Base-by-base conservation (phyloP, 805 yeast genomes). In the Grigorovia humatica region DNA sequence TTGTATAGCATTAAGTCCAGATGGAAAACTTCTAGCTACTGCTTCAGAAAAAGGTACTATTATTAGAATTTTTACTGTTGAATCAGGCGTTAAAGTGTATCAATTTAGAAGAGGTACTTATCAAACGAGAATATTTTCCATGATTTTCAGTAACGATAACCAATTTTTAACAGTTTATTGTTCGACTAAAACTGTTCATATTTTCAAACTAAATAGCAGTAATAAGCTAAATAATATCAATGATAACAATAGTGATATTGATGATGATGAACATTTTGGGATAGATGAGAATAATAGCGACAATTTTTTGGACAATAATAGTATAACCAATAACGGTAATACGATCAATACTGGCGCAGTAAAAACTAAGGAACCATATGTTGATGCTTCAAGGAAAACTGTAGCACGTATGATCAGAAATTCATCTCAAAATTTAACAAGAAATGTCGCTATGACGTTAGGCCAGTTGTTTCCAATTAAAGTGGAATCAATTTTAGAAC, bases 111-210 rank as follows among this genome's bases (percentile, higher is more conserved):
- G 95, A 63, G 95, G 95, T 0, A 82, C 91, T 1, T 90, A 90
- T 63, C 86, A 88, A 2, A 86, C 97, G 1, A 77, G 74, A 55
- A 86, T 93, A 17, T 81, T 80, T 59, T 83, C 95, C 11, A 72
- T 93, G 56, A 75, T 80, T 41, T 93, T 93, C 68, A 84, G 88
- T 55, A 70, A 74, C 27, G 85, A 85, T 55, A 82, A 85, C 54
- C 74, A 75, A 15, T 78, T 84, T 55, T 71, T 93, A 32, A 79
- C 88, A n/a, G 96, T 91, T 27, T 80, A 91, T 11, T 84, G 95
- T 29, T 81, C 95, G 2, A 88, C 95, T 19, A 95, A 87, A 45
- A 93, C 99, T 0, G 90, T 93, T 20, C 99, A 93, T 67, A 81
- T 93, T 42, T 93, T 91, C 74, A 77, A 89, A 52, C 68, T 90